phyloP scores from a whole-genome alignment of 2,329 filamentous ascomycete species.

The Sclerotinia trifoliorum region DNA sequence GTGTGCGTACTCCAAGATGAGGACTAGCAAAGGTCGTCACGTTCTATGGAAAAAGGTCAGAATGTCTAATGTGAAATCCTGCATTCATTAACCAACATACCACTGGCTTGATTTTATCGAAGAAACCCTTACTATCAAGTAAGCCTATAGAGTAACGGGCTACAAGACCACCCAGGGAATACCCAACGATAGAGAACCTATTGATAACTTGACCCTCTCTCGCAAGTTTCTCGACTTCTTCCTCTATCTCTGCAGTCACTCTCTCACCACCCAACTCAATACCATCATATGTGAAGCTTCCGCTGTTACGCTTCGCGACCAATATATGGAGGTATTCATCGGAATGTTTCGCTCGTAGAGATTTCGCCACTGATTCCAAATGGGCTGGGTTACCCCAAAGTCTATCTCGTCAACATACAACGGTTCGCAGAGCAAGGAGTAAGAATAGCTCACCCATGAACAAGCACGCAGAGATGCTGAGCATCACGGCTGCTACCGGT shows the following conservation, averaged over 20 bases:
- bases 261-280: slow-evolving; percentile 67
- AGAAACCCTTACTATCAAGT: slow-evolving; percentile 74
- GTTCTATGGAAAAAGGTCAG: slow-evolving; percentile 53
- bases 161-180: slow-evolving; percentile 85
- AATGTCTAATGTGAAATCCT: neutral
- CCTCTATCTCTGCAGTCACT: slow-evolving; percentile 65
- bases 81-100: slow-evolving; percentile 44
- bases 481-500: slow-evolving; percentile 54
- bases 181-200: slow-evolving; percentile 84
- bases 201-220: slow-evolving; percentile 67
- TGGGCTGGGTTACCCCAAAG: slow-evolving; percentile 80
- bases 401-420: slow-evolving; percentile 41
- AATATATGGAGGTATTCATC: slow-evolving; percentile 67
- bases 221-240: slow-evolving; percentile 57
- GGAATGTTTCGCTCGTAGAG: slow-evolving; percentile 59
- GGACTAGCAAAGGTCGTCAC: slow-evolving; percentile 91
- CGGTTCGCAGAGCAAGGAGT: neutral
- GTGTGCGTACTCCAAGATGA: slow-evolving; percentile 73
- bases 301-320: slow-evolving; percentile 69
- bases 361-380: slow-evolving; percentile 65
- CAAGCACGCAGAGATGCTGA: slow-evolving; percentile 73
- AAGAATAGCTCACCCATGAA: slow-evolving; percentile 55
- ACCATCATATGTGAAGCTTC: slow-evolving; percentile 70
- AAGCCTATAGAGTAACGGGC: slow-evolving; percentile 84
- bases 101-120: slow-evolving; percentile 77